A percentile compares a stretch with the other conserved stretches of the same genome.
Conservation (phyloP, 805 yeast genomes). For the Lipomyces anomalus region DNA sequence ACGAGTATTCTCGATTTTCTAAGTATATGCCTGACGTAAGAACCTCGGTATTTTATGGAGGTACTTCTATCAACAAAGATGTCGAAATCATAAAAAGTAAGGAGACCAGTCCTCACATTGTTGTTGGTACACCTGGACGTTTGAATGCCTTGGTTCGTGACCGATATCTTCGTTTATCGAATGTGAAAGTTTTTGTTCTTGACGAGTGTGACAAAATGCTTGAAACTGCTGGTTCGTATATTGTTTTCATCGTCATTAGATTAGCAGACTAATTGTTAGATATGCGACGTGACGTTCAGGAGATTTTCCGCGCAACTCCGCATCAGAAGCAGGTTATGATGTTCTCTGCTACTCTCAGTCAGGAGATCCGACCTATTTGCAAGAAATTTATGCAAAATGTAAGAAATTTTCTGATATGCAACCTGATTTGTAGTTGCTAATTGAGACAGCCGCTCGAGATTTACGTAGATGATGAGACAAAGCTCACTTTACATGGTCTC, state of each 20-base stretch:
- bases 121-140: constrained; percentile 98
- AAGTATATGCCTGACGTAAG: constrained; percentile 97
- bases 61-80: constrained; percentile 80
- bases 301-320: constrained; percentile 94
- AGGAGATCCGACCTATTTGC: constrained; percentile 92
- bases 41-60: constrained; percentile 97
- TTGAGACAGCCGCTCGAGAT: constrained; percentile 69
- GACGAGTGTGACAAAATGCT: constrained; percentile 98
- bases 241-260: background rate
- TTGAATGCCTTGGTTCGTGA: constrained; percentile 90
- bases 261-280: constrained; percentile 38
- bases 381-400: constrained; percentile 91
- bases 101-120: constrained; percentile 92
- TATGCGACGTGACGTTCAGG: constrained; percentile 99
- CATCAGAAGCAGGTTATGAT: constrained; percentile 99
- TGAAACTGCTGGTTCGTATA: constrained; percentile 45
- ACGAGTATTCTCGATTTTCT: constrained; percentile 95
- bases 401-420: background rate
- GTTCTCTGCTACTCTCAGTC: constrained; percentile 94
- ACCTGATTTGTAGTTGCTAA: background rate
- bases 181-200: constrained; percentile 88
- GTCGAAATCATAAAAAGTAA: constrained; percentile 81
- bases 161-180: constrained; percentile 76
- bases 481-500: constrained; percentile 94
- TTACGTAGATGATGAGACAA: constrained; percentile 95